Evolutionary conservation across 2,329 filamentous ascomycete genomes (phyloP).

Genomic region (Penicillium brasilianum): DNA sequence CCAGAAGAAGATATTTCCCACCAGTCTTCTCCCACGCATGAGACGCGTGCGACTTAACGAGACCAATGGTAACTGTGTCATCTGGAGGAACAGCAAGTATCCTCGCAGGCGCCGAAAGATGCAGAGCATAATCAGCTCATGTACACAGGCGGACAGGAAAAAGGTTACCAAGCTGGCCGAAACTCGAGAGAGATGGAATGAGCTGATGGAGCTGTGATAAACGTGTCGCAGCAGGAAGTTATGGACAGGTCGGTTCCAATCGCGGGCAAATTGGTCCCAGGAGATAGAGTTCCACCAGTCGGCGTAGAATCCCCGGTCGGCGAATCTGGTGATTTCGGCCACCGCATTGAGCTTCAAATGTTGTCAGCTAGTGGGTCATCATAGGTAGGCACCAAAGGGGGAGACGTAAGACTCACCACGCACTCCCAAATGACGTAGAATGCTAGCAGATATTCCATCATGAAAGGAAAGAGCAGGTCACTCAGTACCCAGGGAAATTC

Average conservation of each 20-base stretch:
- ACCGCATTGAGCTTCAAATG: constrained; percentile 66
- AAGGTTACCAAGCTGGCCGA: constrained; percentile 78
- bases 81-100: constrained; percentile 61
- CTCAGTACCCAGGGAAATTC: constrained; percentile 76
- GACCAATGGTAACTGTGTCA: constrained; percentile 75
- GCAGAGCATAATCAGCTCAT: constrained; percentile 80
- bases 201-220: constrained; percentile 77
- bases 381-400: background rate
- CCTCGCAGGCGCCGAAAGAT: constrained; percentile 61
- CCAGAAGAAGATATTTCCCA: constrained; percentile 81
- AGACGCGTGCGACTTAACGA: constrained; percentile 69
- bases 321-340: constrained; percentile 76
- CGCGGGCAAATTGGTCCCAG: constrained; percentile 71
- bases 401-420: constrained; percentile 43
- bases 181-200: constrained; percentile 70
- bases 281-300: constrained; percentile 60
- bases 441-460: constrained; percentile 76
- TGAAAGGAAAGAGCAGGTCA: constrained; percentile 77
- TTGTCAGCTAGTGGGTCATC: background rate
- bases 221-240: constrained; percentile 79
- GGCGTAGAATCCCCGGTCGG: constrained; percentile 69
- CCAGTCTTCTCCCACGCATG: constrained; percentile 62
- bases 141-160: constrained; percentile 70
- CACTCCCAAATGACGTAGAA: constrained; percentile 86
- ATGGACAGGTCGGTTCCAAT: constrained; percentile 83